Percentiles rank a stretch among this genome's conserved stretches.
These are phyloP conservation scores for Hypomyces perniciosus DNA, from an alignment of 2,329 filamentous ascomycete species.

Conservation along the genomic window DNA sequence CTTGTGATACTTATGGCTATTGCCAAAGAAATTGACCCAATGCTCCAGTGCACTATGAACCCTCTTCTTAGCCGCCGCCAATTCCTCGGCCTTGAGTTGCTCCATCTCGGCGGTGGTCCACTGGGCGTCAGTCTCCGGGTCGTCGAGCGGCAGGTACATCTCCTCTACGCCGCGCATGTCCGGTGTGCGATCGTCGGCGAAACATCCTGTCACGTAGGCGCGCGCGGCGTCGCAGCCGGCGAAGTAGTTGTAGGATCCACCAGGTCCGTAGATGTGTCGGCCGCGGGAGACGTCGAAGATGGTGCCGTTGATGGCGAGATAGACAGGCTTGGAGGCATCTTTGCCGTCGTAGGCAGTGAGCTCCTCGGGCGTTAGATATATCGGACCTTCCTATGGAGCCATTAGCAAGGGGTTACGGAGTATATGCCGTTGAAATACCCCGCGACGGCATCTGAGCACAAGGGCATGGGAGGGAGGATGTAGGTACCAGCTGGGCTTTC, in stretches of 20 bases:
- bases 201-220: slow-evolving; percentile 89
- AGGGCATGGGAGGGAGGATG: neutral
- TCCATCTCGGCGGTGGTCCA: slow-evolving; percentile 50
- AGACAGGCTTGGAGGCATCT: slow-evolving; percentile 70
- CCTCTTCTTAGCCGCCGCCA: slow-evolving; percentile 55
- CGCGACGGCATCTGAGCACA: neutral
- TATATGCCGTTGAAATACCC: neutral
- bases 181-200: slow-evolving; percentile 73
- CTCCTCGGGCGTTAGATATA: slow-evolving; percentile 68
- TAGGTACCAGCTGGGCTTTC: slow-evolving; percentile 54
- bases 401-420: slow-evolving; percentile 1
- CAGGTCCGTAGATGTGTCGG: slow-evolving; percentile 68
- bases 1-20: slow-evolving; percentile 72
- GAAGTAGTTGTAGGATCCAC: slow-evolving; percentile 82
- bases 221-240: slow-evolving; percentile 80
- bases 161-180: slow-evolving; percentile 84
- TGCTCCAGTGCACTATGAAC: slow-evolving; percentile 64
- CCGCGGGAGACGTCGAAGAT: slow-evolving; percentile 78
- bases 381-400: slow-evolving; percentile 44
- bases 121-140: slow-evolving; percentile 54
- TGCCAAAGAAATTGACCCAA: slow-evolving; percentile 79
- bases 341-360: slow-evolving; percentile 72
- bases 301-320: slow-evolving; percentile 82
- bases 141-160: slow-evolving; percentile 68
- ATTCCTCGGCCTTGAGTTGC: slow-evolving; percentile 55